Evolutionary conservation across 2,329 filamentous ascomycete genomes (phyloP).

Genomic region (Penicillium verrucosum): DNA sequence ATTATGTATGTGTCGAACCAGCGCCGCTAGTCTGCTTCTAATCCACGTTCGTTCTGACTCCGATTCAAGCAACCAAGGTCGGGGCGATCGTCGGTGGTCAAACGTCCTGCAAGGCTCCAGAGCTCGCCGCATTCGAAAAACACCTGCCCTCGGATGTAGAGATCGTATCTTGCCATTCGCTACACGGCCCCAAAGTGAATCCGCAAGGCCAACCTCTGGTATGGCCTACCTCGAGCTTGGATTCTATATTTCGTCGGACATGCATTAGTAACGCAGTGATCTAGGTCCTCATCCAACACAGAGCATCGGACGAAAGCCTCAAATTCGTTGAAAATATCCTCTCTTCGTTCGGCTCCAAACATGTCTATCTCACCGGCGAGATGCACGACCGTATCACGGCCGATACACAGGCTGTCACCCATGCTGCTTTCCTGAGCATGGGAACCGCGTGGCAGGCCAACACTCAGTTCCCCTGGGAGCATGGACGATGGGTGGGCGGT

Average conservation of each 20-base stretch:
- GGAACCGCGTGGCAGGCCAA: conserved; percentile 96
- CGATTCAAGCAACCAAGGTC: conserved; percentile 75
- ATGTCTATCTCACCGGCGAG: conserved; percentile 80
- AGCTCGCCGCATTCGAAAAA: conserved; percentile 88
- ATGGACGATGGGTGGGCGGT: conserved; percentile 89
- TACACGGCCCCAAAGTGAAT: conserved; percentile 90
- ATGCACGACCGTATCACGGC: conserved; percentile 96
- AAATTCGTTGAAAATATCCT: conserved; percentile 77
- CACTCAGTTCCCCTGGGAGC: conserved; percentile 94
- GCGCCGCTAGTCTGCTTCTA: conserved; percentile 2
- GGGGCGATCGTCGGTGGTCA: conserved; percentile 95
- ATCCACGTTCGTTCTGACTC: conserved; percentile 24
- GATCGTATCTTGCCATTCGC: conserved; percentile 92
- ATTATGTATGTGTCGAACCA: conserved; percentile 66
- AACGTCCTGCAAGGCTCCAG: conserved; percentile 96
- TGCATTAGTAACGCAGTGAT: conserved; percentile 15
- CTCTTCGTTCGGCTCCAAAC: conserved; percentile 76
- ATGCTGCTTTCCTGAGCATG: conserved; percentile 96
- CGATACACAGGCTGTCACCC: conserved; percentile 96
- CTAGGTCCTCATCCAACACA: conserved; percentile 82
- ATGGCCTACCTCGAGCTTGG: conserved; percentile 20
- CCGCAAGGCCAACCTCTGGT: conserved; percentile 86
- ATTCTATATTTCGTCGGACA: conserved; percentile 12
- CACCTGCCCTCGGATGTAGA: conserved; percentile 84
- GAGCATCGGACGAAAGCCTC: conserved; percentile 73